Base-by-base conservation (phyloP, 2,329 filamentous ascomycete genomes). In the Nemania serpens region DNA sequence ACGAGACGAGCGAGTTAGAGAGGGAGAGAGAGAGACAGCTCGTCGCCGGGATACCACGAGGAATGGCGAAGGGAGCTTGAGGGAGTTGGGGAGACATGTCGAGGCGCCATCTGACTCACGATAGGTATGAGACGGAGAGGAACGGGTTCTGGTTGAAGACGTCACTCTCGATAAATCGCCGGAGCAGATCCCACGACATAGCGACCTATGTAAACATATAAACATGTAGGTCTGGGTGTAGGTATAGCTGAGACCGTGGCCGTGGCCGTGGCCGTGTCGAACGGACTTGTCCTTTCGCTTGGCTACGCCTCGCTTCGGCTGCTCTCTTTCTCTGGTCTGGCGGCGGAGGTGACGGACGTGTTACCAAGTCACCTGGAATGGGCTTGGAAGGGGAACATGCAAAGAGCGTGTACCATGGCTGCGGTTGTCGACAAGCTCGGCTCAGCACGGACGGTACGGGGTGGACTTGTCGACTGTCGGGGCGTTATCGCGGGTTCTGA, bases 101-200 rank as follows among this genome's bases (percentile, higher is more conserved):
- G 9, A 42, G 42, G 41, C 51, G 53, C 55, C 45, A 17, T 33
- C n/a, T n/a, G 36, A 57, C 88, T 85, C 82, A 94, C 91, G 91
- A 91, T 73, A 95, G 87, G 79, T 95, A 95, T 68, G 91, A 91
- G 75, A 95, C 91, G 64, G 91, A 90, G 77, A 95, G 88, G 77
- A 93, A 94, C 66, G 91, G 91, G 79, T 94, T 89, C 79, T 91
- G 89, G 82, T 93, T 94, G 84, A 95, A 95, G 82, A 95, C 90
- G 83, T 95, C 91, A 81, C 90, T 93, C 84, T 94, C 91, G 82
- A 95, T 88, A 86, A 94, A 93, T 78, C 91, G 88, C 83, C 91
- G 90, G 76, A 95, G 85, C 81, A 95, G 83, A 82, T 93, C 90
- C 91, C 91, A 94, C 81, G 88, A 90, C 88, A 88, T 89, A 81